Base-by-base conservation (phyloP, 2,329 filamentous ascomycete species). In the Diaporthe citrichinensis region DNA sequence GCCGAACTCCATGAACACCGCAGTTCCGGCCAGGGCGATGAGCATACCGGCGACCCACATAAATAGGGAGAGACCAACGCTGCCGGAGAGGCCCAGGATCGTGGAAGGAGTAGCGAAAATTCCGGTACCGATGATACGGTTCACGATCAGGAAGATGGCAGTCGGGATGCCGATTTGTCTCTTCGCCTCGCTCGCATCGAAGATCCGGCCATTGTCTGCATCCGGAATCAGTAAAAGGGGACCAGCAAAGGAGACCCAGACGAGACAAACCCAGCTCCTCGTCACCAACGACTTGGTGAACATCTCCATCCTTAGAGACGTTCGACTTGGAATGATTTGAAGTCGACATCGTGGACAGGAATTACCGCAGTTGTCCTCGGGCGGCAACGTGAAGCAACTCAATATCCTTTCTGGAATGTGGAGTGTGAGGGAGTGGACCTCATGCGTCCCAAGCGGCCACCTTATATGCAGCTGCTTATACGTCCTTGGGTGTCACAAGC, bases 101-200 rank as follows among this genome's bases (percentile, higher is more conserved):
- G 92, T 88, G 0, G 91, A 92, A 0, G 92, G 93, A 0, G 92
- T 94, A 0, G 93, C 92, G 79, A 94, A 95, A 77, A 95, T 94
- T 36, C 92, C 93, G 79, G 89, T 92, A 17, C 92, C 92, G 41
- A 94, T 91, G 8, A 94, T 74, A 15, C 72, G 74, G 46, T 68
- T 68, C n/a, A 68, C 65, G 31, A 68, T 68, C 3, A 92, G 85
- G 82, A 91, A 90, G 28, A 87, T 83, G 28, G 91, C 90, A 7
- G 87, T 89, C 62, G 86, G 82, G 65, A 91, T 80, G 62, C 90
- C 90, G 74, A 92, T 90, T 79, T 90, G 87, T 53, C 89, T 86
- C 78, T 89, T 89, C 75, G 84, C 84, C 9, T 89, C 87, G 55
- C 85, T 84, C 23, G 65, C 65, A 14, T 68, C 65, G 46, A 68